Evolutionary conservation across 1,139 yeast genomes (phyloP).

Genomic region (Suhomyces guaymorum): DNA sequence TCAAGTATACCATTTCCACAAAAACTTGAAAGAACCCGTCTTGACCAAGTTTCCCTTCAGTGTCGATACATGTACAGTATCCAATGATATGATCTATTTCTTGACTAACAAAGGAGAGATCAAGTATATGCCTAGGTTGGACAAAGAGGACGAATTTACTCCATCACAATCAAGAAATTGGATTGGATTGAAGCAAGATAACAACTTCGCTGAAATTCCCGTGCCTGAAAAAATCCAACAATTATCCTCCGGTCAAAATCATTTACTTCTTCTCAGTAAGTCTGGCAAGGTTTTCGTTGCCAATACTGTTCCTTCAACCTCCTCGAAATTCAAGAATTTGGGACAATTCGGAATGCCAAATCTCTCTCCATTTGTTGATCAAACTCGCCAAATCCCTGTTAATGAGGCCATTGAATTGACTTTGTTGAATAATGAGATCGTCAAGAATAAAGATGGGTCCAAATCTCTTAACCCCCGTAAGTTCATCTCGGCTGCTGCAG

Average conservation of each 20-base stretch:
- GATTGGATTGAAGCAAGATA: slow-evolving; percentile 23
- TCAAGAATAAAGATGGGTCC: slow-evolving; percentile 21
- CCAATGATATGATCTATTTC: slow-evolving; percentile 60
- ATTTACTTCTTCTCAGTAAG: slow-evolving; percentile 61
- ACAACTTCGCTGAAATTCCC: slow-evolving; percentile 14
- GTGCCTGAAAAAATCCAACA: slow-evolving; percentile 47
- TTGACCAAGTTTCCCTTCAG: slow-evolving; percentile 38
- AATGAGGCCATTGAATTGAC: slow-evolving; percentile 38
- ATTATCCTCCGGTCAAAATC: slow-evolving; percentile 63
- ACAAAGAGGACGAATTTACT: slow-evolving; percentile 19
- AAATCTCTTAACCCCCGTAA: slow-evolving; percentile 38
- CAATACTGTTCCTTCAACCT: slow-evolving; percentile 33
- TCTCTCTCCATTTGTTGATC: slow-evolving; percentile 55
- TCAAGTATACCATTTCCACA: slow-evolving; percentile 70
- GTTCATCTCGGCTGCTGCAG: slow-evolving; percentile 67
- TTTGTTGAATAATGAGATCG: slow-evolving; percentile 38
- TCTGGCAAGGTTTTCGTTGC: slow-evolving; percentile 67
- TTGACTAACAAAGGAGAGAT: slow-evolving; percentile 56
- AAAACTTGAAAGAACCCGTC: slow-evolving; percentile 29
- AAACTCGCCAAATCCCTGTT: slow-evolving; percentile 21
- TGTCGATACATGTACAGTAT: slow-evolving; percentile 53
- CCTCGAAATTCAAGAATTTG: slow-evolving; percentile 35
- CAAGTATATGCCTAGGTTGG: slow-evolving; percentile 47
- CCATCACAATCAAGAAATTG: slow-evolving; percentile 24
- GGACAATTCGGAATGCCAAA: slow-evolving; percentile 87